Evolutionary conservation across 352 stramenopile species (phyloP), one percentile per base, ranked within the genome.

Genomic region (Globisporangium cystogenes): DNA sequence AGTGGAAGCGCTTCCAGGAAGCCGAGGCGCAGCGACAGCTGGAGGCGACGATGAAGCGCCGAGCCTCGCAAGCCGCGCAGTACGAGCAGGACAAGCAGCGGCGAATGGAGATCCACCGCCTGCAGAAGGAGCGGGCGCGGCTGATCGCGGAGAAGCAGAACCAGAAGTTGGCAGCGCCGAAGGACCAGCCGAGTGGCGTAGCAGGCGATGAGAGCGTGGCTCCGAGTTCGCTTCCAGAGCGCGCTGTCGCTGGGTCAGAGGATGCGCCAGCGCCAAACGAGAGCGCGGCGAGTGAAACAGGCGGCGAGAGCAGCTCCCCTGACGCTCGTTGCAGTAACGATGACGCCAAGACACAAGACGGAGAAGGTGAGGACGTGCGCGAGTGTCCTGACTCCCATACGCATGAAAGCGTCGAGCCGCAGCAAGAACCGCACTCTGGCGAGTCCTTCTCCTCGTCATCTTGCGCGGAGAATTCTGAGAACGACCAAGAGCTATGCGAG

Each of bases 21-120:
- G 54, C 55, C 1, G 72, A 90, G 39, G 68, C 70, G 2, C 53
- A 74, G 36, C 76, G 75, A 14, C 74, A 83, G n/a, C 60, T 60
- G 0, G 67, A 81, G 24, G 79, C 76, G 15, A 82, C 76, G 0
- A 48, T 69, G 29, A 48, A 65, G 31, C 53, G 79, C 2, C 73
- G 79, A 16, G 73, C 77, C 4, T 66, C 68, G 6, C 78, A 80
- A 55, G 77, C 74, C 0, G 60, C 82, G 39, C 76, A 87, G 51
- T 87, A 87, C 48, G 74, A 86, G 18, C 62, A 81, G 35, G 79
- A 90, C 53, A 81, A 81, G 20, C 63, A 70, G 26, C 74, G 74
- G 2, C 66, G 77, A 12, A 74, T 87, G 56, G 71, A 90, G 57
- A 81, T 90, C 42, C 79, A 87, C 51, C 67, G 68, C 4, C 47